Conservation (phyloP, 306 rosid genomes). For the Cicer cuneatum region DNA sequence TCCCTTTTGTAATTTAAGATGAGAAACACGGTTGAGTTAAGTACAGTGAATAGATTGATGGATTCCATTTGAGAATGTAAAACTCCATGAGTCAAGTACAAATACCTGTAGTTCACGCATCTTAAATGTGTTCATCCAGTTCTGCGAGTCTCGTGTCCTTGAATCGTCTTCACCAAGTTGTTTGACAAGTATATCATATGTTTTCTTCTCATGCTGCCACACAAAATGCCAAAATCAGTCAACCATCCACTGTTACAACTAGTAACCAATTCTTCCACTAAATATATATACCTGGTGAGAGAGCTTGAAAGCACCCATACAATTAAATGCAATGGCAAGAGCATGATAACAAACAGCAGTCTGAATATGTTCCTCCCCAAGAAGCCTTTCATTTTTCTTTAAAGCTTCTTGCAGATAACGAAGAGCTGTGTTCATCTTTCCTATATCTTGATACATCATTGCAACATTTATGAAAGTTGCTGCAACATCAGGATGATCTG, state of each 20-base stretch:
- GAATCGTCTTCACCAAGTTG: constrained; percentile 98
- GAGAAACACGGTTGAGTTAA: constrained; percentile 5
- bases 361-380: constrained; percentile 97
- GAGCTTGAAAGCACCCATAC: constrained; percentile 97
- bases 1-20: not conserved
- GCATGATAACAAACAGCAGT: constrained; percentile 99
- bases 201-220: constrained; percentile 92
- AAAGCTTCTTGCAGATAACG: constrained; percentile 99
- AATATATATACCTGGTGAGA: constrained; percentile 79
- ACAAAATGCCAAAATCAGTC: constrained; percentile 40
- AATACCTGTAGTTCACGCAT: constrained; percentile 92
- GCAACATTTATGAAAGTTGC: constrained; percentile 95
- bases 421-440: constrained; percentile 95
- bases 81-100: not conserved
- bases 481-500: constrained; percentile 98
- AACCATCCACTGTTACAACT: constrained; percentile 6
- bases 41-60: not conserved
- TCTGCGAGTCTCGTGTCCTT: constrained; percentile 87
- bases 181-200: constrained; percentile 93
- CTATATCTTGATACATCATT: constrained; percentile 99
- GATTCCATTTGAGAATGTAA: not conserved
- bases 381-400: constrained; percentile 95
- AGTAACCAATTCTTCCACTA: not conserved
- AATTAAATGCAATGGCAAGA: constrained; percentile 94
- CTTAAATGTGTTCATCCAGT: constrained; percentile 98